These are phyloP conservation scores for Lachancea meyersii DNA, from an alignment of 805 yeast genomes.

Conservation along the genomic window DNA sequence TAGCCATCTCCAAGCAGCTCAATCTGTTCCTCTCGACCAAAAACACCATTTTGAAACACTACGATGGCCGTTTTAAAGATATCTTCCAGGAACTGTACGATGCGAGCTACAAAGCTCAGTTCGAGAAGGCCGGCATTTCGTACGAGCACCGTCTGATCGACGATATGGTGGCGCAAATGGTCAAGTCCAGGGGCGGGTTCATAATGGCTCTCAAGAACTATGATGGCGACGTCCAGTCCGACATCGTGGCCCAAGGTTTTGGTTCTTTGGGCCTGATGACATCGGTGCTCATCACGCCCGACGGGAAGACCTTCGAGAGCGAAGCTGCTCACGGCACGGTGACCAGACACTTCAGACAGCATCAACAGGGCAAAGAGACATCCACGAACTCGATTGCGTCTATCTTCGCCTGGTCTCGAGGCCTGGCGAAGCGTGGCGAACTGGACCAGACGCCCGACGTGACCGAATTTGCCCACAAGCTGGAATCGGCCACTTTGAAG, in stretches of 20 bases:
- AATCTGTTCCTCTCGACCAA: constrained; percentile 68
- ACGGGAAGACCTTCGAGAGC: constrained; percentile 78
- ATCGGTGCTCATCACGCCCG: constrained; percentile 75
- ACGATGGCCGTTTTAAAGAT: constrained; percentile 79
- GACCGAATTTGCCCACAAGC: constrained; percentile 53
- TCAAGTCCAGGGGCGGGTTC: constrained; percentile 78
- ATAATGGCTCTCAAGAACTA: constrained; percentile 77
- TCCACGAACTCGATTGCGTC: constrained; percentile 83
- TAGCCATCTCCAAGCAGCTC: constrained; percentile 58
- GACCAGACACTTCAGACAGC: constrained; percentile 78
- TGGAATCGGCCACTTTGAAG: constrained; percentile 64
- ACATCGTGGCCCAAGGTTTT: constrained; percentile 81
- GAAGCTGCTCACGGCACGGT: constrained; percentile 89
- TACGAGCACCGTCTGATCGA: constrained; percentile 80
- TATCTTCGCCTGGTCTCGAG: constrained; percentile 84
- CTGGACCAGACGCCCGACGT: constrained; percentile 68
- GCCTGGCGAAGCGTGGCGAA: constrained; percentile 74
- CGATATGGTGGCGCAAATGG: constrained; percentile 87
- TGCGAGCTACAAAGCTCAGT: constrained; percentile 46
- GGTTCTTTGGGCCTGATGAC: constrained; percentile 84
- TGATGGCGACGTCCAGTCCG: constrained; percentile 83
- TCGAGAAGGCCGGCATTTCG: constrained; percentile 56
- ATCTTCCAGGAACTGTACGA: constrained; percentile 67
- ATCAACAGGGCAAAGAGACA: constrained; percentile 76
- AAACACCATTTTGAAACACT: constrained; percentile 74